phyloP scores from a whole-genome alignment of 768 basidiomycete species.

The Coprinellus micaceus region DNA sequence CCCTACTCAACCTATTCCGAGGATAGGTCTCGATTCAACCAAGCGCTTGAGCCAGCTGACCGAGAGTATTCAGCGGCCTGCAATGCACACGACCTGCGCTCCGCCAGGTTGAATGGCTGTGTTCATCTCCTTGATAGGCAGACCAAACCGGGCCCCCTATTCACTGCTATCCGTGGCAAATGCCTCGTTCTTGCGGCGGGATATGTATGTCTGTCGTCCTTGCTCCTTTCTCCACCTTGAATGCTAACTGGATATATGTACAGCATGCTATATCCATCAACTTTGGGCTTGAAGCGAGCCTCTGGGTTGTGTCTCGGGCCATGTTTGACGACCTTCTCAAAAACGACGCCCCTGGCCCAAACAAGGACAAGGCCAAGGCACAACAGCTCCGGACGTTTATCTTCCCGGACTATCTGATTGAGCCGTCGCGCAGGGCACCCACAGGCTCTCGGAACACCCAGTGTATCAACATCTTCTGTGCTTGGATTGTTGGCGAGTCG shows the following conservation, averaged over 20 bases:
- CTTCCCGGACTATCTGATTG: neutral
- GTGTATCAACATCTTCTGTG: conserved; percentile 2
- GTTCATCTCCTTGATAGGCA: neutral
- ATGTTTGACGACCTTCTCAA: neutral
- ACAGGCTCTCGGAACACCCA: neutral
- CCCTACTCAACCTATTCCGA: neutral
- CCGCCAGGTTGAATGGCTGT: neutral
- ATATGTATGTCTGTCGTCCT: neutral
- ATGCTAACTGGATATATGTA: neutral
- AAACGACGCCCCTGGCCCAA: neutral
- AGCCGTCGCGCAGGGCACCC: neutral
- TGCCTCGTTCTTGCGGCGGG: neutral
- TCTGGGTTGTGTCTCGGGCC: neutral
- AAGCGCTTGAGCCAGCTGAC: neutral
- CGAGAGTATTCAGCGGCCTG: neutral
- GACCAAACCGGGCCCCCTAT: neutral
- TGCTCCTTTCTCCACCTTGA: neutral
- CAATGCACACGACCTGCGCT: neutral
- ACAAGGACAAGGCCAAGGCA: neutral
- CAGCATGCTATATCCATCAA: neutral
- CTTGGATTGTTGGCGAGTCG: neutral
- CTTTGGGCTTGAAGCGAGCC: neutral
- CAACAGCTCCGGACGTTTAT: neutral
- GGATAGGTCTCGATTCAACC: neutral
- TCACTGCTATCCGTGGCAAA: neutral